Base-by-base conservation (phyloP, 148 eudicot genomes). In the Fagopyrum tataricum region DNA sequence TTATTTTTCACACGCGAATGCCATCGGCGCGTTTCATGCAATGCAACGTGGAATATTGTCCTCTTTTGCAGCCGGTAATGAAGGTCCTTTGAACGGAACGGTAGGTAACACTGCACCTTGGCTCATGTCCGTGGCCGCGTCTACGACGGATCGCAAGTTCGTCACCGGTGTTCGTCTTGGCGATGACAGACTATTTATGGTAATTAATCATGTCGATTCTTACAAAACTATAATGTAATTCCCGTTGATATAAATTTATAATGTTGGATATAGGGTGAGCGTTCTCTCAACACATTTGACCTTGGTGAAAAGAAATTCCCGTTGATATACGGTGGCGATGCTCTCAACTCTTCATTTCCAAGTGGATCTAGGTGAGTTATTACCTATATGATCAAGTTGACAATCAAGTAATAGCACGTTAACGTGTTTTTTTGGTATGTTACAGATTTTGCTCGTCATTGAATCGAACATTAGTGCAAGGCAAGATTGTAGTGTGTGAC, bases 101-200 rank as follows among this genome's bases (percentile, higher is more conserved):
- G 37, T 31, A 31, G 37, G 37, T 31, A 31, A 31, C 37, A 31
- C 37, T 6, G 74, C 91, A 0, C 92, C 92, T 0, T 88, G 92
- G 91, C 17, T 67, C 8, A 78, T 87, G 5, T 47, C 84, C 0
- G 90, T 87, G 3, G 86, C 86, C 67, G 90, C 90, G 21, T 74
- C 78, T 64, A 73, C 78, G 43, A 87, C 79, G 0, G 87, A 87
- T 44, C 77, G 90, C 44, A 81, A 70, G 46, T 84, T 87, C 59
- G 10, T 67, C 0, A 76, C 86, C 3, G 15, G 56, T 6, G 83
- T 87, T 0, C 26, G 21, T 24, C 75, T 87, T 61, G 90, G 82
- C 6, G 76, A 84, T 75, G 78, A 72, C 51, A 21, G 69, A 59
- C 44, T 67, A 13, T 74, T 80, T 44, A 56, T 79, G 68, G 67